phyloP scores from a whole-genome alignment of 768 basidiomycete species.

The Phlegmacium glaucopus region DNA sequence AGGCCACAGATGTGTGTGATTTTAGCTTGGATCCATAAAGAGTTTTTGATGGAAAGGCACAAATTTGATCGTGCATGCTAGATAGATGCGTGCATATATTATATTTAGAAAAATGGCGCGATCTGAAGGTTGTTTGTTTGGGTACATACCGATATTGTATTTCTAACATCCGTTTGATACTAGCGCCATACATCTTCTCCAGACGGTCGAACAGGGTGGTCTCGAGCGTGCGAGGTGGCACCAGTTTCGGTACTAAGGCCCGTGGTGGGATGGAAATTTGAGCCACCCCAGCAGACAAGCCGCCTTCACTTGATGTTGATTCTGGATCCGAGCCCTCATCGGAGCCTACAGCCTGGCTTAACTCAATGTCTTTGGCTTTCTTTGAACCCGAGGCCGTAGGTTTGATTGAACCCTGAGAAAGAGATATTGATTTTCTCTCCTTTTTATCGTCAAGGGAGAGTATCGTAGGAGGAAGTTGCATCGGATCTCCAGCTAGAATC shows the following conservation, averaged over 20 bases:
- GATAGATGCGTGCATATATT: not conserved
- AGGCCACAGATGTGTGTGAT: constrained; percentile 68
- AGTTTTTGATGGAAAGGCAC: constrained; percentile 78
- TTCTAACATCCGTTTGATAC: constrained; percentile 83
- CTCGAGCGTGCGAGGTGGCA: constrained; percentile 72
- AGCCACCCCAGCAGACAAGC: constrained; percentile 8
- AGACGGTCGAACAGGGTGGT: constrained; percentile 91
- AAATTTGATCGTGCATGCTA: constrained; percentile 89
- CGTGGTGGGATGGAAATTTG: constrained; percentile 12
- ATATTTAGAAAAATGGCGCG: not conserved
- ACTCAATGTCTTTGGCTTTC: not conserved
- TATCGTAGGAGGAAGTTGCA: constrained; percentile 94
- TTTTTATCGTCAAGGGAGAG: constrained; percentile 55
- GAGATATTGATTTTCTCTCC: constrained; percentile 6
- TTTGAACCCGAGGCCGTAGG: constrained; percentile 1
- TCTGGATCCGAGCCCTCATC: not conserved
- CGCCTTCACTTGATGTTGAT: constrained; percentile 11
- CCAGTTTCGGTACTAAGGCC: constrained; percentile 28
- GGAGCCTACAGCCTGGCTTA: too few relatives aligned
- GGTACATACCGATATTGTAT: constrained; percentile 78
- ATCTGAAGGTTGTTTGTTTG: not conserved
- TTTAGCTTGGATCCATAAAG: constrained; percentile 72
- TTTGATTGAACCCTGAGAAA: not conserved
- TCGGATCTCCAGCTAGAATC: constrained; percentile 90
- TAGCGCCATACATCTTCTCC: constrained; percentile 80